Evolutionary conservation across 2,329 filamentous ascomycete species (phyloP).

Genomic region (Venturia asperata): DNA sequence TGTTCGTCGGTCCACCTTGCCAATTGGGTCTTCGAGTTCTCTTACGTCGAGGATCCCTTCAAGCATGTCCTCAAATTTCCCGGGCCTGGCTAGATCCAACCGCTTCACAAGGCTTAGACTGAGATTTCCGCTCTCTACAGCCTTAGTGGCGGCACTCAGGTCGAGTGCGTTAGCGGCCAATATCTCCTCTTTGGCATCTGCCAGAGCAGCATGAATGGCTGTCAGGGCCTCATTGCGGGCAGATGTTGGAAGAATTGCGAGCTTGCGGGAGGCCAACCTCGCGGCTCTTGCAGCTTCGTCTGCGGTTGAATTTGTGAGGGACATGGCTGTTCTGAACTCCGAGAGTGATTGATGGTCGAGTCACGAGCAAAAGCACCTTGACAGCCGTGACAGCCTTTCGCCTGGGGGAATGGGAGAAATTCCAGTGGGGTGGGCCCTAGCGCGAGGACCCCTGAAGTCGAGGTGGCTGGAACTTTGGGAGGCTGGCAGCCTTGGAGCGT

Average conservation of each 20-base stretch:
- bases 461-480: not conserved
- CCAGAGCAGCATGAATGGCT: constrained; percentile 71
- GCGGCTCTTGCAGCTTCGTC: constrained; percentile 69
- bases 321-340: constrained; percentile 51
- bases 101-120: constrained; percentile 80
- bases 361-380: not conserved
- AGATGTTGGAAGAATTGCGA: constrained; percentile 68
- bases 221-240: constrained; percentile 81
- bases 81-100: constrained; percentile 74
- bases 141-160: constrained; percentile 64
- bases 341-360: not conserved
- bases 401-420: no score
- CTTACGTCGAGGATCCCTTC: constrained; percentile 88
- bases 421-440: not conserved
- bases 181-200: constrained; percentile 63
- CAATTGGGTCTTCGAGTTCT: constrained; percentile 79
- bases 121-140: constrained; percentile 66
- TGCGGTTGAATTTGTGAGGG: constrained; percentile 77
- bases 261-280: constrained; percentile 70
- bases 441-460: not conserved
- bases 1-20: constrained; percentile 75
- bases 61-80: constrained; percentile 97
- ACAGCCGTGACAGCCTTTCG: not conserved
- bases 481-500: not conserved
- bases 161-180: constrained; percentile 82